Base-by-base conservation (phyloP, 768 basidiomycete genomes). In the Mycena albidolilacea region DNA sequence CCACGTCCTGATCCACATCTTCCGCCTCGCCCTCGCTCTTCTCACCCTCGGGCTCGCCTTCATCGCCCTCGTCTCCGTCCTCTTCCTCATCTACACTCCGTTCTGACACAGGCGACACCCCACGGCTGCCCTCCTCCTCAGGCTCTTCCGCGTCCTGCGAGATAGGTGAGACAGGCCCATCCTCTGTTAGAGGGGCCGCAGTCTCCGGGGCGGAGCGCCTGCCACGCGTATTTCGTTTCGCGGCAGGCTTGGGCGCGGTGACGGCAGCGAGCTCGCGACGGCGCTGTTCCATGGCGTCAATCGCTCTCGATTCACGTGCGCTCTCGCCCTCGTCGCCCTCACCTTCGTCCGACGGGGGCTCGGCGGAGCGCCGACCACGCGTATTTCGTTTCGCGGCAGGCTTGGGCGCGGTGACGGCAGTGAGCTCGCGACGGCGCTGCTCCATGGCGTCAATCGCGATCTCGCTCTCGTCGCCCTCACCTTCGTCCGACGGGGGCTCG, bases 391-490 rank as follows among this genome's bases (percentile, higher is more conserved):
- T 67, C 17, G 9, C 77, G 50, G 71, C 72, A 23, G 58, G 71
- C 55, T 70, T 74, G 43, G 74, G 72, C 39, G 70, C 72, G 23
- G 73, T 75, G 46, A 59, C 60, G 61, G 76, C 68, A 62, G 58
- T 59, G 62, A 62, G 59, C 14, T 72, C 65, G 60, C 50, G 65
- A 6, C 60, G 38, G 59, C 58, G 65, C 21, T 67, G 61, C 44
- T 72, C 60, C 43, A 66, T 48, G 37, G 68, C 61, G 60, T 60
- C 46, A 17, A 15, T 17, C 17, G 23, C 69, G 60, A 72, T 71
- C 57, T 75, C 76, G 44, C 73, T 78, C 38, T 80, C 81, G 30
- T 79, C 80, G 55, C 85, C 85, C 50, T 84, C 84, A 41, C 81
- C 83, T 21, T 83, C 84, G 30, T 81, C 80, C 10, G 70, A 67